These are phyloP conservation scores for Amanita fuliginea DNA, from an alignment of 768 basidiomycete genomes.

Conservation along the genomic window DNA sequence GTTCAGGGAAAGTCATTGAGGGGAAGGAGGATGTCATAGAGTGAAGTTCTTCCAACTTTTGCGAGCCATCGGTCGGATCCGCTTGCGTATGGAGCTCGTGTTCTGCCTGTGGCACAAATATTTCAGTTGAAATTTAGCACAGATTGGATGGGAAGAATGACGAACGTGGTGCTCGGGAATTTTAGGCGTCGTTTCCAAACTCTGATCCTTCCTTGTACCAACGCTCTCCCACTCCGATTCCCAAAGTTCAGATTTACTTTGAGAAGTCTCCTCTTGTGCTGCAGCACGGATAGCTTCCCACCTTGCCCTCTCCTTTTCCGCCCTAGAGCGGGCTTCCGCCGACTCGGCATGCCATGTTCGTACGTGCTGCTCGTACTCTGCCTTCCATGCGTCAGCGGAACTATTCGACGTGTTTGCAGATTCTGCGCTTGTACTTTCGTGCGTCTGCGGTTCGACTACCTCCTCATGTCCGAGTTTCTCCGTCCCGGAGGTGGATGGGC, in stretches of 20 bases:
- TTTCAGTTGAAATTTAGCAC: neutral
- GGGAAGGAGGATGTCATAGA: slow-evolving; percentile 59
- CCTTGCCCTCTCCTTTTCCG: slow-evolving; percentile 58
- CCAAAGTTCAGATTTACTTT: slow-evolving; percentile 17
- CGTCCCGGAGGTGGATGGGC: neutral
- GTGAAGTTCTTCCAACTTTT: slow-evolving; percentile 66
- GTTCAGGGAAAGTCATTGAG: slow-evolving; percentile 68
- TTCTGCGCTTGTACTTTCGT: neutral
- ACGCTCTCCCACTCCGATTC: slow-evolving; percentile 25
- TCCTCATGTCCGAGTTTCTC: neutral
- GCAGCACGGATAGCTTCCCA: slow-evolving; percentile 60
- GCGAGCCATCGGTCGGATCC: slow-evolving; percentile 4
- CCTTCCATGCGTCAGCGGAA: slow-evolving; percentile 41
- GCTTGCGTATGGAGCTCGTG: slow-evolving; percentile 5
- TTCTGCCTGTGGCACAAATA: neutral
- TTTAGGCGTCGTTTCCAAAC: neutral
- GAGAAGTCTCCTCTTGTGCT: slow-evolving; percentile 29
- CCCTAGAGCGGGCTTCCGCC: slow-evolving; percentile 61
- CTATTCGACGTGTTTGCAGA: neutral
- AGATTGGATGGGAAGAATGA: neutral
- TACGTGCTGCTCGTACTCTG: slow-evolving; percentile 58
- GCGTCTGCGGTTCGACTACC: neutral
- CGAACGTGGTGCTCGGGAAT: neutral
- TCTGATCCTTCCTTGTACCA: slow-evolving; percentile 10
- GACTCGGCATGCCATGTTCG: slow-evolving; percentile 63